Base-by-base conservation (phyloP, 2,329 filamentous ascomycete genomes). In the Orbilia quercus region DNA sequence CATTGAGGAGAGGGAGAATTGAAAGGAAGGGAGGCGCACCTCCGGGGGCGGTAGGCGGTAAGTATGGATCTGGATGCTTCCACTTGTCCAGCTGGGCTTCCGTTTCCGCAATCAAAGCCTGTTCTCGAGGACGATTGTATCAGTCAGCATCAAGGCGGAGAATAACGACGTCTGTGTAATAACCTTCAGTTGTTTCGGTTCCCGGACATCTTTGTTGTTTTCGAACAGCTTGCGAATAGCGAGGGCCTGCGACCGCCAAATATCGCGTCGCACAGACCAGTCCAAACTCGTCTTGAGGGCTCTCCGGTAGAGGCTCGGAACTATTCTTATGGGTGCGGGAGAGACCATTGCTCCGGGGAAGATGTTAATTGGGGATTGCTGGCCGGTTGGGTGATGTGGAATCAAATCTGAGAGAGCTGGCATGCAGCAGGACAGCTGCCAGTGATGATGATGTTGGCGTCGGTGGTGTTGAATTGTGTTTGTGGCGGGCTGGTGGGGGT, bases 51-150 rank as follows among this genome's bases (percentile, higher is more conserved):
- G 92, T 96, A 12, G 95, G 95, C 76, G 90, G 87, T 77, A 87
- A 85, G 81, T 96, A 98, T 31, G 95, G 93, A 81, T 99, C 95
- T 2, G 95, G 95, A 80, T 99, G 95, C 83, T 98, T 98, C 94
- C 94, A 99, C 81, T 89, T 91, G 79, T 95, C 88, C 75, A 99
- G 84, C 70, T 97, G 81, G 77, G 90, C 90, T 82, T 98, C 93
- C 2, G 95, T 94, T 83, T 97, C 92, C 75, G 88, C 87, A 76
- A 98, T 85, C 69, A 99, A 82, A 54, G 88, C 88, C 95, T 99
- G 76, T 36, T 53, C 16, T 54, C 18, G n/a, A 28, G 31, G 23
- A 6, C 18, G 22, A 44, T 22, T 22, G 18, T 45, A 16, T 45
- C 4, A 45, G 42, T 16, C 20, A 16, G 4, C 16, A 31, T 2